Percentiles rank a stretch among this genome's conserved stretches.
phyloP scores from a whole-genome alignment of 768 basidiomycete species.

The Neoboletus subvelutipes region DNA sequence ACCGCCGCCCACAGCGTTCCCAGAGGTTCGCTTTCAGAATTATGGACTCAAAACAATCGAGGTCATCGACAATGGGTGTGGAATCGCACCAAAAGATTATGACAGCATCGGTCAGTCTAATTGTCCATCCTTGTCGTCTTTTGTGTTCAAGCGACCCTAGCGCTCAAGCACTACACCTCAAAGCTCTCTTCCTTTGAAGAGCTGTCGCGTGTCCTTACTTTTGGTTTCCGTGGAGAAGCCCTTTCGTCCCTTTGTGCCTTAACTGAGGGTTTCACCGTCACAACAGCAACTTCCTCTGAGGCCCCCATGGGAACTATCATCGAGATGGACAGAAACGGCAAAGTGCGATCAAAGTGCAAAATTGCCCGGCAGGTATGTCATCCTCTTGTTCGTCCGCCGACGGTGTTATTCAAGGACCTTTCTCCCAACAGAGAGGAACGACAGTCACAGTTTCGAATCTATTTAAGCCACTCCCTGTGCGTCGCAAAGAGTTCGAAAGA shows the following conservation, averaged over 20 bases:
- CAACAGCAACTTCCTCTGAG: constrained; percentile 68
- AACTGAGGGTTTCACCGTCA: constrained; percentile 63
- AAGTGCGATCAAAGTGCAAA: constrained; percentile 52
- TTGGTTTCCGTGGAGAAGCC: constrained; percentile 97
- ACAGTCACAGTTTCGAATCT: constrained; percentile 70
- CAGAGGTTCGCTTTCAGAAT: constrained; percentile 90
- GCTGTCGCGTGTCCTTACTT: constrained; percentile 70
- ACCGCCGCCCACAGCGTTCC: background rate
- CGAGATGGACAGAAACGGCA: constrained; percentile 69
- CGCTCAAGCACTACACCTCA: constrained; percentile 90
- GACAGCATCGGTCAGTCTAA: constrained; percentile 65
- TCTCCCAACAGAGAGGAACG: constrained; percentile 70
- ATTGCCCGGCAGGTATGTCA: constrained; percentile 73
- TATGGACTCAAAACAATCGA: constrained; percentile 82
- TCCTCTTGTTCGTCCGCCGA: background rate
- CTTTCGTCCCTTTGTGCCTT: constrained; percentile 90
- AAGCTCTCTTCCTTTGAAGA: constrained; percentile 80
- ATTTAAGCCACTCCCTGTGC: constrained; percentile 83
- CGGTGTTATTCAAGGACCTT: background rate
- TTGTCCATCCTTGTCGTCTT: background rate
- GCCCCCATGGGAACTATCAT: constrained; percentile 80
- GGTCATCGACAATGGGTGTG: constrained; percentile 89
- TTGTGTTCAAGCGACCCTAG: constrained; percentile 40
- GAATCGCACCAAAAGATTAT: constrained; percentile 77
- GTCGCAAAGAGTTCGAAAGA: constrained; percentile 86